phyloP scores from a whole-genome alignment of 192 early-diverging fungal genomes.

The Spizellomyces sp. region DNA sequence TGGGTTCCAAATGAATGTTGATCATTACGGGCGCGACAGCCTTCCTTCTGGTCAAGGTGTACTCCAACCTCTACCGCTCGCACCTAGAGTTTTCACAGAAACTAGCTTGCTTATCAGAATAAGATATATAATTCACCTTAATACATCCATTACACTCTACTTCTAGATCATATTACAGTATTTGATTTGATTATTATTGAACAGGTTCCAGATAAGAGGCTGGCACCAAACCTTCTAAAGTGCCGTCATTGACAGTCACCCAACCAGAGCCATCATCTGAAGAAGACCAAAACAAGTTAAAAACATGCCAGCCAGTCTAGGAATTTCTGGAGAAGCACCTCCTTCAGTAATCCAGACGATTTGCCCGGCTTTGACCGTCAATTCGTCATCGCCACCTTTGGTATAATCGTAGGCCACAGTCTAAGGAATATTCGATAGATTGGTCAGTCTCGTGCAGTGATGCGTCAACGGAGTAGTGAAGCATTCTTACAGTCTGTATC shows the following conservation, averaged over 20 bases:
- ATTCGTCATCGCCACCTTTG: constrained; percentile 53
- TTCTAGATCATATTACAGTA: no score
- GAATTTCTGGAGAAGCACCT: constrained; percentile 21
- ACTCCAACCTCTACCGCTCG: no score
- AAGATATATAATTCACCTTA: no score
- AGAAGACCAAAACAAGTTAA: background rate
- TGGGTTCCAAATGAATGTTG: no score
- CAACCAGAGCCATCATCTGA: constrained; percentile 61
- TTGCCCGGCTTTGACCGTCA: constrained; percentile 60
- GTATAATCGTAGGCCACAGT: constrained; percentile 66
- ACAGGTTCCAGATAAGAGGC: constrained; percentile 21
- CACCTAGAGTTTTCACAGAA: no score
- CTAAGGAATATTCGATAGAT: constrained; percentile 22
- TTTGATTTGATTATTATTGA: no score
- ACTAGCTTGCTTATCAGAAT: no score
- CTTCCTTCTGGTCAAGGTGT: no score
- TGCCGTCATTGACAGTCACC: constrained; percentile 52
- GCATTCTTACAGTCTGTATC: background rate
- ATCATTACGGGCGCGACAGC: no score
- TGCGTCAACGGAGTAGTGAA: background rate
- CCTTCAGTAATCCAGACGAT: constrained; percentile 54
- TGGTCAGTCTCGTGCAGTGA: constrained; percentile 5
- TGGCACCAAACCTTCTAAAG: constrained; percentile 36
- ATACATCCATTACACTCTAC: no score
- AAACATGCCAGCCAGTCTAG: background rate